Percentiles rank a stretch among this genome's conserved stretches.
These are phyloP conservation scores for Penicillium paxilli DNA, from an alignment of 495 filamentous ascomycete genomes.

Conservation along the genomic window DNA sequence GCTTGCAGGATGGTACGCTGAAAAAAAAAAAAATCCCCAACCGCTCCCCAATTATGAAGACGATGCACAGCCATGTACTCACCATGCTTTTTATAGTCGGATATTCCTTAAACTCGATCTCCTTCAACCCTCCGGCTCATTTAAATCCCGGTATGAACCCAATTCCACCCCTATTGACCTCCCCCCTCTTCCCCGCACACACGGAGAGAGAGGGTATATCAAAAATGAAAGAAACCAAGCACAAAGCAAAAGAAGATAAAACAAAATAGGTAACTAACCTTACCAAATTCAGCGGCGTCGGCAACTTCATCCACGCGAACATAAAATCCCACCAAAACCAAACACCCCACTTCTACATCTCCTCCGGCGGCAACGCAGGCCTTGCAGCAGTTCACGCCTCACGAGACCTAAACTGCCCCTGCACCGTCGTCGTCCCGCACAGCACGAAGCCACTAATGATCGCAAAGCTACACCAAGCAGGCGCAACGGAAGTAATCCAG, in stretches of 20 bases:
- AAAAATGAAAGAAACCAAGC: too few relatives aligned
- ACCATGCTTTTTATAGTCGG: slow-evolving; percentile 39
- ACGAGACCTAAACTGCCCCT: slow-evolving; percentile 54
- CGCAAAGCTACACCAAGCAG: slow-evolving; percentile 62
- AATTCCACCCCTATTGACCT: neutral
- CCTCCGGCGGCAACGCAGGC: slow-evolving; percentile 86
- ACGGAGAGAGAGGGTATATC: too few relatives aligned
- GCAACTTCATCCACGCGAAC: slow-evolving; percentile 64
- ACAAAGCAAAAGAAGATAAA: neutral
- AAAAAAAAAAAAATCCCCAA: slow-evolving; percentile 5
- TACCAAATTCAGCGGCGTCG: slow-evolving; percentile 66
- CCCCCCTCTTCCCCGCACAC: too few relatives aligned
- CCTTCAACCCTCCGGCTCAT: slow-evolving; percentile 86
- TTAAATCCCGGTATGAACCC: slow-evolving; percentile 74
- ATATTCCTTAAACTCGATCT: slow-evolving; percentile 91
- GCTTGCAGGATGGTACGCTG: slow-evolving; percentile 65
- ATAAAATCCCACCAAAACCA: slow-evolving; percentile 35
- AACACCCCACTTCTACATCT: slow-evolving; percentile 76
- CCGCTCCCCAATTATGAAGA: neutral
- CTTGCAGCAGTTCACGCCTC: slow-evolving; percentile 85
- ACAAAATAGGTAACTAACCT: slow-evolving; percentile 1
- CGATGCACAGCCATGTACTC: neutral
- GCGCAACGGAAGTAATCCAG: slow-evolving; percentile 69
- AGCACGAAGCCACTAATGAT: slow-evolving; percentile 68
- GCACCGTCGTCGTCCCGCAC: slow-evolving; percentile 76